Conservation (phyloP, 2,329 filamentous ascomycete genomes). For the Kalmusia sp. region DNA sequence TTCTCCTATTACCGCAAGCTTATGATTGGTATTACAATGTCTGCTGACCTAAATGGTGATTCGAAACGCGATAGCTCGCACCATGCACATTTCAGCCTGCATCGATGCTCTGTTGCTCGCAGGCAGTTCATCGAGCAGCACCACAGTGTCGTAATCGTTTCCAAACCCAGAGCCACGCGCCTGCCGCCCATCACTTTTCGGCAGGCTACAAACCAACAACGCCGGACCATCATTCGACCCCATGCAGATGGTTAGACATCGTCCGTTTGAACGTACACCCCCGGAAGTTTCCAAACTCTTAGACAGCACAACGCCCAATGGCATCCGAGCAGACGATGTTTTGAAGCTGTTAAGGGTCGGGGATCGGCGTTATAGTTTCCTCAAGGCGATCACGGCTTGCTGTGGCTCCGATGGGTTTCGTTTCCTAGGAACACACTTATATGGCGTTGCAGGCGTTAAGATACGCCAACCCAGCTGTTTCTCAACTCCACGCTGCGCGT, state of each 20-base stretch:
- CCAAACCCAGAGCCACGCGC: background rate
- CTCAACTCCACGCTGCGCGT: constrained; percentile 16
- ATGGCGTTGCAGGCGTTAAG: background rate
- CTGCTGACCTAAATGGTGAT: too few species aligned
- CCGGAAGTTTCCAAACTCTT: constrained; percentile 20
- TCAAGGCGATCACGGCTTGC: constrained; percentile 16
- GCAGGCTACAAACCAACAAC: constrained; percentile 6
- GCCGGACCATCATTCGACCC: constrained; percentile 16
- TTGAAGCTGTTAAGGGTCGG: constrained; percentile 21
- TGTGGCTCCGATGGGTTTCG: constrained; percentile 11
- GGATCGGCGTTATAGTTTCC: constrained; percentile 15
- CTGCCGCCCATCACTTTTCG: background rate
- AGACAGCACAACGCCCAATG: background rate
- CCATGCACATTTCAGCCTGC: background rate
- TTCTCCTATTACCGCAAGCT: too few species aligned
- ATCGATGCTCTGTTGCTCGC: too few species aligned
- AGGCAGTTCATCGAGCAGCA: background rate
- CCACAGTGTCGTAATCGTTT: background rate
- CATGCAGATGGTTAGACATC: constrained; percentile 21
- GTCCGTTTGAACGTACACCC: constrained; percentile 28
- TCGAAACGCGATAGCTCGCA: background rate
- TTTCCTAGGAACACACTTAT: constrained; percentile 4
- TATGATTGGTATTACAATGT: too few species aligned
- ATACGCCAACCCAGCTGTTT: background rate
- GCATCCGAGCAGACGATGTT: background rate